phyloP scores from a whole-genome alignment of 2,329 filamentous ascomycete genomes.

The Monilinia aucupariae region DNA sequence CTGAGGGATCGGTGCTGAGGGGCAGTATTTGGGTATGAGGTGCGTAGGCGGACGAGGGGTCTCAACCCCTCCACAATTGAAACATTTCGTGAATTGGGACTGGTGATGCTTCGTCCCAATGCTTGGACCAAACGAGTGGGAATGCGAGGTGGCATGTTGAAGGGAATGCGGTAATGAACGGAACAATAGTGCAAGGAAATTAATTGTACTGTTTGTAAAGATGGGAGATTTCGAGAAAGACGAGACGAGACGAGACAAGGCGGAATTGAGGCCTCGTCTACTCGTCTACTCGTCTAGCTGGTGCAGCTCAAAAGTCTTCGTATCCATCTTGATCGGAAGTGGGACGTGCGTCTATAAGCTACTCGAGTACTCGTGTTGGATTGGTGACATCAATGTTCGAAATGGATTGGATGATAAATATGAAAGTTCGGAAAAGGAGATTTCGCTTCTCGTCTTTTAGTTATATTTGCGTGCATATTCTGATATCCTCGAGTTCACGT shows the following conservation, averaged over 20 bases:
- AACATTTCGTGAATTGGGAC: neutral
- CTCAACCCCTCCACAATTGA: neutral
- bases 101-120: neutral
- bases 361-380: too few species aligned
- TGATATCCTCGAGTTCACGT: too few species aligned
- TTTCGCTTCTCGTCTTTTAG: too few species aligned
- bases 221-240: slow-evolving; percentile 17
- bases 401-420: neutral
- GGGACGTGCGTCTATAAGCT: neutral
- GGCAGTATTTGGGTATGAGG: neutral
- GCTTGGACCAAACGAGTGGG: neutral
- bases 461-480: too few species aligned
- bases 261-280: slow-evolving; percentile 21
- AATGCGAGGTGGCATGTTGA: slow-evolving; percentile 2
- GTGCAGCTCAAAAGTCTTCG: slow-evolving; percentile 9
- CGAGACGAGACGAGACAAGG: slow-evolving; percentile 15
- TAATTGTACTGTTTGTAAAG: too few species aligned
- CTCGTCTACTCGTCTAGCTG: too few species aligned
- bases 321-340: slow-evolving; percentile 1
- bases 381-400: neutral
- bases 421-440: too few species aligned
- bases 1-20: neutral
- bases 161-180: neutral
- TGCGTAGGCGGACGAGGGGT: neutral
- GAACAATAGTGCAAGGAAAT: too few species aligned